A percentile compares a stretch with the other conserved stretches of the same genome.
Evolutionary conservation across 73 alveolate species (phyloP).

Genomic region (Stentor roeselii): DNA sequence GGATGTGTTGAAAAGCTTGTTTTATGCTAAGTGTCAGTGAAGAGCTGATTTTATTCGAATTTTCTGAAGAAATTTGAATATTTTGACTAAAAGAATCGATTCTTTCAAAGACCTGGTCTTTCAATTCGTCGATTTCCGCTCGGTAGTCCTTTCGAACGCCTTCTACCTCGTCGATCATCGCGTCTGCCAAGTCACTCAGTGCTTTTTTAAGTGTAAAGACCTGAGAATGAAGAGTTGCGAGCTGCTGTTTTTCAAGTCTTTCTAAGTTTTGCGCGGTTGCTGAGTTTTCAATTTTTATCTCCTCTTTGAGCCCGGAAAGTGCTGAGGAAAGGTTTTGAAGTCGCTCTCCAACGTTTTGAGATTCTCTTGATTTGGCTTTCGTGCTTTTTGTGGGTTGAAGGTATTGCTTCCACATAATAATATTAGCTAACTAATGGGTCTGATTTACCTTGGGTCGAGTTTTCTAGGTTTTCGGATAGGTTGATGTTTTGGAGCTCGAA

Average conservation of each 20-base stretch:
- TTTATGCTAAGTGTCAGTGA: neutral
- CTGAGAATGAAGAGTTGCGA: neutral
- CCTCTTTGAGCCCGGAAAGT: neutral
- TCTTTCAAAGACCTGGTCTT: neutral
- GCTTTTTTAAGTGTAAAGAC: constrained; percentile 10
- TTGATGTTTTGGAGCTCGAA: neutral
- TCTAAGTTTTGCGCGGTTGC: constrained; percentile 11
- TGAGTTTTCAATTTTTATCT: neutral
- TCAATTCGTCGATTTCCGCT: neutral
- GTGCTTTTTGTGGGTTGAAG: constrained; percentile 13
- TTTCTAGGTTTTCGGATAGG: no score
- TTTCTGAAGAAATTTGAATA: neutral
- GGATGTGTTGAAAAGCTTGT: constrained; percentile 28
- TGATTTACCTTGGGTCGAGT: no score
- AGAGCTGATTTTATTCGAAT: neutral
- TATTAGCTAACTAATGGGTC: neutral
- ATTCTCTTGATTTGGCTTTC: constrained; percentile 1
- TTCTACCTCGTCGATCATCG: constrained; percentile 7
- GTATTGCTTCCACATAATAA: constrained; percentile 12
- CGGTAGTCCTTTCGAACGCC: constrained; percentile 13
- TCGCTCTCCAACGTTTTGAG: constrained; percentile 8
- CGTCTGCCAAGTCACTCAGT: constrained; percentile 10
- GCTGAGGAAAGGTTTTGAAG: constrained; percentile 19
- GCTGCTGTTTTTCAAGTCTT: constrained; percentile 16
- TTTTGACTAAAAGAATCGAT: neutral